Percentiles rank a stretch among this genome's conserved stretches.
phyloP scores from a whole-genome alignment of 1,284 basidiomycete species.

The Ceratobasidium papillatum region DNA sequence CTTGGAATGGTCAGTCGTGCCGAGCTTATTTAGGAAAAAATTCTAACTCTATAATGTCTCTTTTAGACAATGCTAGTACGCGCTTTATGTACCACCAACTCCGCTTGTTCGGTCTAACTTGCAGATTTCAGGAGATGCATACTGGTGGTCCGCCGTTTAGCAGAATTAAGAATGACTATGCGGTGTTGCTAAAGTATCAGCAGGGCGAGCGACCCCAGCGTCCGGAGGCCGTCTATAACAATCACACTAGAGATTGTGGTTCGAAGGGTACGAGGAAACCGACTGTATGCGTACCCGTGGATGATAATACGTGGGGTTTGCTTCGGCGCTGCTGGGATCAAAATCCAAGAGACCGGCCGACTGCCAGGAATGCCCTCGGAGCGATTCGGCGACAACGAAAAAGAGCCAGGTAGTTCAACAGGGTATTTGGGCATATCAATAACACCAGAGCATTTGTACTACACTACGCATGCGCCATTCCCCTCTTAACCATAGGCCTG shows the following conservation, averaged over 20 bases:
- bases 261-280: not conserved
- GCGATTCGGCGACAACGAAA: not conserved
- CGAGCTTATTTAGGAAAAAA: not conserved
- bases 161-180: conserved; percentile 10
- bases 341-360: not conserved
- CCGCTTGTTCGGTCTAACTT: not conserved
- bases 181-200: conserved; percentile 29
- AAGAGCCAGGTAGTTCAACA: not conserved
- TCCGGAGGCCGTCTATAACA: not conserved
- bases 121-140: not conserved
- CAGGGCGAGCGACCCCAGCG: conserved; percentile 8
- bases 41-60: not conserved
- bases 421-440: not conserved
- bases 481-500: no score
- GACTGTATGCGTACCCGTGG: conserved; percentile 11
- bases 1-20: conserved; percentile 16
- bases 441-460: not conserved
- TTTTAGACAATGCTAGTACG: conserved; percentile 21
- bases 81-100: not conserved
- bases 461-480: not conserved
- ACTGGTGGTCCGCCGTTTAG: conserved; percentile 22
- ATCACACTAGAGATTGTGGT: not conserved
- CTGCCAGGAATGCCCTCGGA: not conserved
- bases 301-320: conserved; percentile 1
- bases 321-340: conserved; percentile 14